These are phyloP conservation scores for Corrigiola litoralis DNA, from an alignment of 179 eudicot genomes.

Conservation along the genomic window DNA sequence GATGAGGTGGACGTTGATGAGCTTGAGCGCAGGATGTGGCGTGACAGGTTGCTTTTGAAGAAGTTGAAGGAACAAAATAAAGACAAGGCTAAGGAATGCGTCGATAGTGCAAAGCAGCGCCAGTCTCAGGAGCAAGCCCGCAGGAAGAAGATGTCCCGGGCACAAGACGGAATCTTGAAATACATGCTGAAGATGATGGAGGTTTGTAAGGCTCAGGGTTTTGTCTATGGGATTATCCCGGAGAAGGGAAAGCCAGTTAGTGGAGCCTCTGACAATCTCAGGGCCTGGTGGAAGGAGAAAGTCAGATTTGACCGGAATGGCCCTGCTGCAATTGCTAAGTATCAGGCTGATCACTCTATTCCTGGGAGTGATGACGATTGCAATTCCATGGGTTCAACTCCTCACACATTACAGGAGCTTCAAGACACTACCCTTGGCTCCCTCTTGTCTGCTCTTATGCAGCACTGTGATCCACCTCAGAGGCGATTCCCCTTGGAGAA, in stretches of 20 bases:
- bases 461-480: conserved; percentile 39
- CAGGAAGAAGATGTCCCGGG: conserved; percentile 39
- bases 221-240: conserved; percentile 44
- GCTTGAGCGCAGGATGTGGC: conserved; percentile 41
- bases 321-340: conserved; percentile 37
- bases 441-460: conserved; percentile 38
- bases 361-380: conserved; percentile 17
- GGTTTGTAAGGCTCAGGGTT: conserved; percentile 43
- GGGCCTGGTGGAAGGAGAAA: conserved; percentile 48
- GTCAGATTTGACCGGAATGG: conserved; percentile 44
- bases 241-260: conserved; percentile 42
- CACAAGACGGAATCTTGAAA: conserved; percentile 37
- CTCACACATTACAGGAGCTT: conserved; percentile 31
- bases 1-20: conserved; percentile 37
- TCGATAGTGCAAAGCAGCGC: conserved; percentile 24
- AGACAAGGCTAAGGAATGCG: conserved; percentile 19
- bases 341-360: conserved; percentile 25
- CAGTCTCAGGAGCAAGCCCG: conserved; percentile 38
- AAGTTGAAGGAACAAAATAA: conserved; percentile 30
- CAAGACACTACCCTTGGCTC: conserved; percentile 46
- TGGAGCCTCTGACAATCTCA: conserved; percentile 42
- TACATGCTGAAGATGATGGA: conserved; percentile 49
- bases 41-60: conserved; percentile 26
- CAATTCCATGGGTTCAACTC: conserved; percentile 2
- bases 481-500: conserved; percentile 41